Conservation (phyloP, 306 rosid genomes). For the Carpinus viminea region DNA sequence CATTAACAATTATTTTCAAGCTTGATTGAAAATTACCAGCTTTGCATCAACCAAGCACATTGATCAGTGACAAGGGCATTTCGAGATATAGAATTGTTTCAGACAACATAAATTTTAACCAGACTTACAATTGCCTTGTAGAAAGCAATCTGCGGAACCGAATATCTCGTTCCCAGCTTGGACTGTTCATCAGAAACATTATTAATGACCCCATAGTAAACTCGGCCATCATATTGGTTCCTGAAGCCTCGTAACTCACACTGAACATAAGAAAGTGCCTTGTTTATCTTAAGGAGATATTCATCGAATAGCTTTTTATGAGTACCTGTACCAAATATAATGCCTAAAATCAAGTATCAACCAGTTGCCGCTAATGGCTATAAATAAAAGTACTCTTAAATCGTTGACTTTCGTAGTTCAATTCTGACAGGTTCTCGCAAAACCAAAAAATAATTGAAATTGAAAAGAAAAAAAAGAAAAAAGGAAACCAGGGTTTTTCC, state of each 20-base stretch:
- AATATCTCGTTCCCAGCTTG: conserved; percentile 79
- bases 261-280: conserved; percentile 76
- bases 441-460: background rate
- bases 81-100: background rate
- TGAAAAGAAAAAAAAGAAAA: background rate
- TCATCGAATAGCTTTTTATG: conserved; percentile 53
- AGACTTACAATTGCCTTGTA: conserved; percentile 86
- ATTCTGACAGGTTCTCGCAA: no score
- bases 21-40: background rate
- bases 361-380: background rate
- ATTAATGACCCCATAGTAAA: conserved; percentile 87
- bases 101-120: conserved; percentile 1
- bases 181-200: conserved; percentile 86
- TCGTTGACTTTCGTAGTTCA: background rate
- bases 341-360: conserved; percentile 22
- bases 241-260: conserved; percentile 81
- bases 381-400: background rate
- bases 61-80: background rate
- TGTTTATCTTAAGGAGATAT: conserved; percentile 76
- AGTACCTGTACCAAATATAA: conserved; percentile 42
- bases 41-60: background rate
- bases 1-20: background rate
- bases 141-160: conserved; percentile 86
- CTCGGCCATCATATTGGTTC: conserved; percentile 74
- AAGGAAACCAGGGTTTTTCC: conserved; percentile 63